phyloP scores from a whole-genome alignment of 306 rosid species.

The Cyamopsis tetragonoloba region DNA sequence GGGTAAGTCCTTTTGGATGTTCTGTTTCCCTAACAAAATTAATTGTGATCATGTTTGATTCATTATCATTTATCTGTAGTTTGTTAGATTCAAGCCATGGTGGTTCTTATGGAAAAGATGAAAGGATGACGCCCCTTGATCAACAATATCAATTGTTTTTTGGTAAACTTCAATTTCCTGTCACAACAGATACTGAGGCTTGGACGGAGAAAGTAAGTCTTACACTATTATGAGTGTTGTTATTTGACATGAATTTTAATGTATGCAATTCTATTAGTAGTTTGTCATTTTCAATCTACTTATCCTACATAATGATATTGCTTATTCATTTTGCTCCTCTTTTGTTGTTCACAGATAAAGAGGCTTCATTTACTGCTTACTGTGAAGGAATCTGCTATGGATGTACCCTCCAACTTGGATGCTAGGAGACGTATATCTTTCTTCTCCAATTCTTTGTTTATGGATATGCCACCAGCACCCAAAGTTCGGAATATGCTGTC shows the following conservation, averaged over 20 bases:
- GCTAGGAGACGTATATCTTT: constrained; percentile 91
- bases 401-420: constrained; percentile 93
- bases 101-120: constrained; percentile 57
- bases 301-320: constrained; percentile 1
- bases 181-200: constrained; percentile 59
- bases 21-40: constrained; percentile 1
- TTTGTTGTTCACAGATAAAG: constrained; percentile 54
- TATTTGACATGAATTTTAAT: neutral
- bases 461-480: constrained; percentile 96
- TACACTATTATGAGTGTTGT: neutral
- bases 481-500: constrained; percentile 94
- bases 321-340: constrained; percentile 17
- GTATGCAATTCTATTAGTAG: constrained; percentile 6
- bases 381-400: constrained; percentile 97
- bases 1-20: constrained; percentile 41
- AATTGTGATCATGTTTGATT: constrained; percentile 4
- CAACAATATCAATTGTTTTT: constrained; percentile 59
- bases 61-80: constrained; percentile 40
- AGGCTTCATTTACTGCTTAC: constrained; percentile 91
- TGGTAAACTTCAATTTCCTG: constrained; percentile 61
- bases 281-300: neutral
- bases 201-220: constrained; percentile 85
- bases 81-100: constrained; percentile 81
- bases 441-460: constrained; percentile 92
- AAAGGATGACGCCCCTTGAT: constrained; percentile 63